Base-by-base conservation (phyloP, 371 early-diverging fungal species). In the Mucor racemosus region DNA sequence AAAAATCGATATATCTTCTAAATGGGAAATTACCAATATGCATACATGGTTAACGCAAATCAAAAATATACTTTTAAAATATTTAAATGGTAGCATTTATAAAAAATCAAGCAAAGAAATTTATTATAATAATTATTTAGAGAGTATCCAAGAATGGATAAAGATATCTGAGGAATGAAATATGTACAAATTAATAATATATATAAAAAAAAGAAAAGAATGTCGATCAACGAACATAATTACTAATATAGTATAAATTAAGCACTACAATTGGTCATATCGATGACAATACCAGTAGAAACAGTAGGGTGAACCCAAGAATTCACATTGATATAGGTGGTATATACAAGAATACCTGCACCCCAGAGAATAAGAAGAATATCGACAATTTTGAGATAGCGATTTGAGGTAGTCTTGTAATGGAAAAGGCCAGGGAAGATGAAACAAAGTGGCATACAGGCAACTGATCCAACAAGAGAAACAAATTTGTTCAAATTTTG, bases 401-500 rank as follows among this genome's bases (percentile, higher is more conserved):
- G 44, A 9, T 68, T 71, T 42, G 68, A 75, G 4, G 85, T 79
- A 10, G 77, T 70, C 66, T 80, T 88, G 73, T 69, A 83, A 71
- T 92, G 91, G 82, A 94, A 92, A 55, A 79, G 62, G 13, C 90
- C 84, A 15, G 78, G 81, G 58, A 80, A 80, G 19, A 81, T 76
- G 46, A 76, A 81, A 44, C 78, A 78, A 9, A 81, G 73, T 15
- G 81, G 81, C 62, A 77, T 68, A 57, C 81, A 81, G 7, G 78
- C 78, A 31, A 81, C 41, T 0, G 76, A 76, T 26, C 81, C 81
- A 8, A 81, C 81, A 8, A 92, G 78, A 3, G 88, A 79, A 13
- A 93, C 94, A 65, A 93, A 88, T 68, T 90, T 90, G 75, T 89
- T 87, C 48, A 93, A 74, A 38, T 82, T 79, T 41, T 80, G 77